Evolutionary conservation across 1,284 basidiomycete species (phyloP), one percentile per base, ranked within the genome.

Genomic region (Cryptococcus amylolentus): DNA sequence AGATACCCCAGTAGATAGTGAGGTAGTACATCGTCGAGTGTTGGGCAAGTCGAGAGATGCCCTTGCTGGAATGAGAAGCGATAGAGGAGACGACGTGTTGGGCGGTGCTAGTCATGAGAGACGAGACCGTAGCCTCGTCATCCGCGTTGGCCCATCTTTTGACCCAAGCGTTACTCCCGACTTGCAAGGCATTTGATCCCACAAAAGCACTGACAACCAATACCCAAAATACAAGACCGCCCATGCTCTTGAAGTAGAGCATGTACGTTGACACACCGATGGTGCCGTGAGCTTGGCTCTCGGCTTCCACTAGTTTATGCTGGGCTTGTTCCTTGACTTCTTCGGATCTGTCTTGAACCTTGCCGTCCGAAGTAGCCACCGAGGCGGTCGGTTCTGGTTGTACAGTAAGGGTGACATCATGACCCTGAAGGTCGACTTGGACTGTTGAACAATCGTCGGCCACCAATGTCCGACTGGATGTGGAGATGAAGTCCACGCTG

Each of bases 381-480:
- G 60, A 62, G 14, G 71, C 67, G 14, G 58, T 53, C 44, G 64
- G 55, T 53, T 76, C 72, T 35, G 65, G 55, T 31, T 72, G 50
- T 54, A 83, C 84, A 0, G 84, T 83, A 52, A 86, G 83, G 13
- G 31, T 26, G 55, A 88, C 84, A 37, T 74, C 72, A 9, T 76
- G 58, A 14, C 68, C 58, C 6, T 67, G 66, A 43, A 73, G 72
- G 39, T 69, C 66, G 26, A 58, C 62, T 23, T 69, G 65, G 6
- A 48, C 54, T 2, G 51, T 10, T 3, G 51, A 37, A 26, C 46
- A 49, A 27, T 47, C n/a, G 26, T 47, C 26, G 14, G 26, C 28
- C 26, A 27, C 46, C 4, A 26, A 18, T 8, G 44, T 28, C 8
- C 8, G 13, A 16, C 41, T 13, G 16, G n/a, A n/a, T n/a, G 7